These are phyloP conservation scores for Ilyonectria robusta DNA, from an alignment of 2,329 filamentous ascomycete species.

Conservation along the genomic window DNA sequence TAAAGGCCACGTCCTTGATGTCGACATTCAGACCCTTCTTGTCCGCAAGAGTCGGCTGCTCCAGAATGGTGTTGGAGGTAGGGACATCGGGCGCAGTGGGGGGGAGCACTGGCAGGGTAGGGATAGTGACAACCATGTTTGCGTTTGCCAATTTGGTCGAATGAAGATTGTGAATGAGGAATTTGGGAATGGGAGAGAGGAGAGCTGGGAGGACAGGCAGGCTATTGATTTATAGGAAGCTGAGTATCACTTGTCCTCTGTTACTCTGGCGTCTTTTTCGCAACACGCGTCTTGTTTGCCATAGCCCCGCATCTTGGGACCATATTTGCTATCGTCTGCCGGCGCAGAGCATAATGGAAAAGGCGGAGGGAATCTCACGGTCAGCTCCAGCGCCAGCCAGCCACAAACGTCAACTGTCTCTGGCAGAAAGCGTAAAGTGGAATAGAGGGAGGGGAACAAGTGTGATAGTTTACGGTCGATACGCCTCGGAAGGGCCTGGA, in stretches of 20 bases:
- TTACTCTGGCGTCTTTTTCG: neutral
- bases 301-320: neutral
- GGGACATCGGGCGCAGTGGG: neutral
- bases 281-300: no score
- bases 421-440: neutral
- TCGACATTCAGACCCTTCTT: constrained; percentile 42
- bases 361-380: neutral
- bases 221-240: neutral
- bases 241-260: neutral
- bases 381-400: constrained; percentile 1
- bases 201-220: neutral
- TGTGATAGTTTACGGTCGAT: neutral
- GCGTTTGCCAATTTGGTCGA: neutral
- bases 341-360: neutral
- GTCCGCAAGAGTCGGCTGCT: constrained; percentile 45
- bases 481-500: neutral
- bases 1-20: constrained; percentile 47
- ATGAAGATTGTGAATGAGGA: neutral
- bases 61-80: constrained; percentile 42
- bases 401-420: neutral
- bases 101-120: constrained; percentile 23
- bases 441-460: neutral
- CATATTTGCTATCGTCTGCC: neutral
- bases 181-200: neutral
- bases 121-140: constrained; percentile 17